Percentiles rank a stretch among this genome's conserved stretches.
These are phyloP conservation scores for Apophysomyces variabilis DNA, from an alignment of 371 early-diverging fungal species.

Conservation along the genomic window DNA sequence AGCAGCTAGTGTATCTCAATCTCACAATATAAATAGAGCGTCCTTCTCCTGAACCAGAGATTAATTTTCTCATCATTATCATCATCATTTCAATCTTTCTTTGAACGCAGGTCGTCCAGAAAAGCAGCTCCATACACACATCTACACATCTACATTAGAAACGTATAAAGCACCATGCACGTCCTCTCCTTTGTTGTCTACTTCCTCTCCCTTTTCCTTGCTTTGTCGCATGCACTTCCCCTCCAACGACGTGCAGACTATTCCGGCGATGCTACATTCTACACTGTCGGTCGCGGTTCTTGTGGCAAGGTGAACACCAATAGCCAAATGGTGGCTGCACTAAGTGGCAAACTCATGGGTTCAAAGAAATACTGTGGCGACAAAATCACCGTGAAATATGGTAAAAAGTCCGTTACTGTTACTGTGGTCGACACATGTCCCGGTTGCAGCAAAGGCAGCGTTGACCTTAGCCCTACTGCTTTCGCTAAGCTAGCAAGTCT, in stretches of 20 bases:
- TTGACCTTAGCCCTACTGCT: conserved; percentile 55
- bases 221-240: conserved; percentile 21
- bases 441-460: conserved; percentile 36
- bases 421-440: conserved; percentile 61
- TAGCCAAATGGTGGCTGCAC: conserved; percentile 40
- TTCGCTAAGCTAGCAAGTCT: conserved; percentile 46
- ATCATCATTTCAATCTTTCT: neutral
- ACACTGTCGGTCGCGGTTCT: conserved; percentile 43
- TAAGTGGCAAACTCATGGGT: conserved; percentile 23
- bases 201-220: conserved; percentile 9
- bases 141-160: too few species aligned
- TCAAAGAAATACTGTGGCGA: conserved; percentile 51
- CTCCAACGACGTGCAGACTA: conserved; percentile 19
- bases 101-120: too few species aligned
- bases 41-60: too few species aligned
- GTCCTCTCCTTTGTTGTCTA: neutral
- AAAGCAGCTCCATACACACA: too few species aligned
- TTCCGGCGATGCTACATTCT: conserved; percentile 46
- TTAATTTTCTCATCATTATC: neutral
- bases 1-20: neutral
- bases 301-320: conserved; percentile 39
- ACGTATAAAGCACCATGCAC: neutral
- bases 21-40: too few species aligned
- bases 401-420: conserved; percentile 43
- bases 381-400: conserved; percentile 34